Percentiles rank a stretch among this genome's conserved stretches.
These are phyloP conservation scores for Geotrichum bryndzae DNA, from an alignment of 1,139 yeast genomes.

Conservation along the genomic window DNA sequence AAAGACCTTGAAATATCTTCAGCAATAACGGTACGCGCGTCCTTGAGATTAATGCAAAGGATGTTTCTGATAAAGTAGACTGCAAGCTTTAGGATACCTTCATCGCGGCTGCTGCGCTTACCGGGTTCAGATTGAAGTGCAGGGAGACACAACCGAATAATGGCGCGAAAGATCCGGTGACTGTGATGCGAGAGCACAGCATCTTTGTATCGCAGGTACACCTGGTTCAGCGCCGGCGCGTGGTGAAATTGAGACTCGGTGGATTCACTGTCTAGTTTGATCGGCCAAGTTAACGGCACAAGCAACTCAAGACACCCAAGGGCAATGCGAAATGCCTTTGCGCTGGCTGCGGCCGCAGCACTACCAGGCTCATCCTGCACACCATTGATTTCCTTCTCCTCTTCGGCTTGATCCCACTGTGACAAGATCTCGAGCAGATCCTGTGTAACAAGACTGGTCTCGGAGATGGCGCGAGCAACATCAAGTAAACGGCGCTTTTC, in stretches of 20 bases:
- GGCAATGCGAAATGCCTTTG: constrained; percentile 52
- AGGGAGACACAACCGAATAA: constrained; percentile 64
- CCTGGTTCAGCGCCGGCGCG: constrained; percentile 55
- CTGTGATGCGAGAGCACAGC: constrained; percentile 52
- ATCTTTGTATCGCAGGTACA: constrained; percentile 68
- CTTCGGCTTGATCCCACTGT: constrained; percentile 51
- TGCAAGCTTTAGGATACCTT: constrained; percentile 64
- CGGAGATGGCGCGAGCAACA: constrained; percentile 85
- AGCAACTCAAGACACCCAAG: constrained; percentile 69
- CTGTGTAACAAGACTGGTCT: constrained; percentile 62
- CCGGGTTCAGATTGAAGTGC: constrained; percentile 48
- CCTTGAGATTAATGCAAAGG: constrained; percentile 67
- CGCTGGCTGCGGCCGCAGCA: constrained; percentile 17
- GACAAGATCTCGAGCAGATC: constrained; percentile 73
- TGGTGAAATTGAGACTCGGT: constrained; percentile 49
- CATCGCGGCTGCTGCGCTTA: constrained; percentile 64
- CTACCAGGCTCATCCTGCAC: constrained; percentile 16
- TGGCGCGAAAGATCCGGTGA: constrained; percentile 63
- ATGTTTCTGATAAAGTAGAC: constrained; percentile 71
- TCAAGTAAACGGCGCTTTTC: constrained; percentile 62
- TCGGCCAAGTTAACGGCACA: constrained; percentile 85
- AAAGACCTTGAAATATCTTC: constrained; percentile 67
- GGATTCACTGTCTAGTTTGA: constrained; percentile 50
- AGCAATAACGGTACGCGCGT: constrained; percentile 24
- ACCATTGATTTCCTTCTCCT: constrained; percentile 29